Evolutionary conservation across 2,329 filamentous ascomycete genomes (phyloP).

Genomic region (Fusarium ramigenum): DNA sequence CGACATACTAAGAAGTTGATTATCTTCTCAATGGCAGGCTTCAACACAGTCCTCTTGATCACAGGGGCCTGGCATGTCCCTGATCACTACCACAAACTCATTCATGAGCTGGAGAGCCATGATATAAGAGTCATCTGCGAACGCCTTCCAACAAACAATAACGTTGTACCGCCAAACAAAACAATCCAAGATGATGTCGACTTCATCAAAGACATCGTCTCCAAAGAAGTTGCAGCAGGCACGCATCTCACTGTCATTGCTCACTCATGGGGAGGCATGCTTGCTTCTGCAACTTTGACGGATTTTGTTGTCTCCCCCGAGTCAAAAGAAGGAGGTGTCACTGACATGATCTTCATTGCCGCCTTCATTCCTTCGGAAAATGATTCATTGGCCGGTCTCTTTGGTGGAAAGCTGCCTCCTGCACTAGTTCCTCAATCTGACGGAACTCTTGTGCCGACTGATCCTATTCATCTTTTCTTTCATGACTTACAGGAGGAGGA

Average conservation of each 20-base stretch:
- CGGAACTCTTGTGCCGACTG: not conserved
- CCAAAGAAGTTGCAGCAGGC: not conserved
- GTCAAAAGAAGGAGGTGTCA: not conserved
- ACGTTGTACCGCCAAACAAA: not conserved
- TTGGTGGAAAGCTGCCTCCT: not conserved
- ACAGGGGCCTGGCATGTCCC: not conserved
- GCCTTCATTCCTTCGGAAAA: not conserved
- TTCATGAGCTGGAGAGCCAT: not conserved
- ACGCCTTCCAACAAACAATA: not conserved
- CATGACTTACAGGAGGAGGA: not conserved
- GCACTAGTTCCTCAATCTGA: not conserved
- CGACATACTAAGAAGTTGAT: rapidly evolving
- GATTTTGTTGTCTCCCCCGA: not conserved
- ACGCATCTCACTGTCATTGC: not conserved
- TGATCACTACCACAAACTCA: not conserved
- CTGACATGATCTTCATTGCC: not conserved
- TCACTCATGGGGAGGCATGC: not conserved
- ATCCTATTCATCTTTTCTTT: not conserved
- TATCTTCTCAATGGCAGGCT: not conserved
- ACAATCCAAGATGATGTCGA: not conserved
- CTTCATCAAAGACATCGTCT: not conserved
- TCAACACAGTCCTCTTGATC: not conserved
- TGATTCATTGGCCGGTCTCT: not conserved
- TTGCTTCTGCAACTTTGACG: not conserved
- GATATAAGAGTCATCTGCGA: not conserved